These are phyloP conservation scores for Candida smagusa DNA, from an alignment of 1,139 yeast genomes.

Conservation along the genomic window DNA sequence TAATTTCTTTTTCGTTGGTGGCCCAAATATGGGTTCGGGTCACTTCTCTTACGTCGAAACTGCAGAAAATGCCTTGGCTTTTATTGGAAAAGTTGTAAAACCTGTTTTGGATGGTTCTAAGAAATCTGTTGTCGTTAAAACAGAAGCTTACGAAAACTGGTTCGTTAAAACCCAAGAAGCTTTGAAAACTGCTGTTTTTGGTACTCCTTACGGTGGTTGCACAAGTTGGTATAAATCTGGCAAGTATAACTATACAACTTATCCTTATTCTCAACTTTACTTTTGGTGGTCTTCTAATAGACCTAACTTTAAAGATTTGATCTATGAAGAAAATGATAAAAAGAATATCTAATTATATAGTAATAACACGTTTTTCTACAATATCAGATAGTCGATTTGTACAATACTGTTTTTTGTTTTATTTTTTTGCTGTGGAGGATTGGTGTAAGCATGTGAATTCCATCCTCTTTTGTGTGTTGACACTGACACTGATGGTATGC, in stretches of 20 bases:
- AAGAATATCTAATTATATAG: not conserved
- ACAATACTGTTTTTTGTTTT: no score
- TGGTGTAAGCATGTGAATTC: no score
- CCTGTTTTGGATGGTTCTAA: slow-evolving; percentile 28
- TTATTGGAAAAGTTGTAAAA: slow-evolving; percentile 20
- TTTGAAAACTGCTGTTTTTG: slow-evolving; percentile 33
- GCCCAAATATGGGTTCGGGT: slow-evolving; percentile 46
- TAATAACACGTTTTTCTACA: no score
- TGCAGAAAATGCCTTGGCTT: slow-evolving; percentile 34
- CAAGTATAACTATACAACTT: slow-evolving; percentile 33
- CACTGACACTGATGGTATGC: no score
- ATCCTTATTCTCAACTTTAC: slow-evolving; percentile 37
- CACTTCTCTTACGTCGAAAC: slow-evolving; percentile 43
- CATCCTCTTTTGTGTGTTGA: no score
- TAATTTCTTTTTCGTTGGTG: slow-evolving; percentile 34
- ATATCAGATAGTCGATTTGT: no score
- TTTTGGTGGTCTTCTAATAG: slow-evolving; percentile 29
- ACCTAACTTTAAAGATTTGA: slow-evolving; percentile 30
- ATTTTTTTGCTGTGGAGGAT: no score
- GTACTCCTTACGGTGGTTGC: slow-evolving; percentile 45
- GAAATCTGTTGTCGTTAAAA: slow-evolving; percentile 30
- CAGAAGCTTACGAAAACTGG: slow-evolving; percentile 36
- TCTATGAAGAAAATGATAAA: slow-evolving; percentile 7
- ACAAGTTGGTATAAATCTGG: slow-evolving; percentile 36
- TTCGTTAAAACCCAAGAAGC: slow-evolving; percentile 24